phyloP scores from a whole-genome alignment of 1,139 yeast species.

The Hemisphaericaspora subhashii region DNA sequence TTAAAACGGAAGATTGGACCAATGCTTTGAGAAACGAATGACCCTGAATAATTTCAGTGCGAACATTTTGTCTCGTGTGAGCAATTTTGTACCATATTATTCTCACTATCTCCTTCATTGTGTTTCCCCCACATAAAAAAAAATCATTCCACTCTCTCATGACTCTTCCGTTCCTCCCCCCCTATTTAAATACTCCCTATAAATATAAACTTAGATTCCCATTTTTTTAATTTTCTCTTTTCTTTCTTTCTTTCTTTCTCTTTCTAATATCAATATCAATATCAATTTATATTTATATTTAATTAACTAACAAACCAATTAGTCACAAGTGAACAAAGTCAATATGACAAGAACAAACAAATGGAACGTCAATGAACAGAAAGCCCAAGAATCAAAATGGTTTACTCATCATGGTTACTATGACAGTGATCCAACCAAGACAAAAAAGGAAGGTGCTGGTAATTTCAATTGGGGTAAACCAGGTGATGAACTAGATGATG shows the following conservation, averaged over 20 bases:
- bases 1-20: neutral
- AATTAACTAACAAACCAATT: neutral
- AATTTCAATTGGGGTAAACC: constrained; percentile 73
- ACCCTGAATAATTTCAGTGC: too few species aligned
- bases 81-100: too few species aligned
- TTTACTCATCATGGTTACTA: constrained; percentile 72
- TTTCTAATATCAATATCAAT: too few species aligned
- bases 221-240: neutral
- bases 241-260: neutral
- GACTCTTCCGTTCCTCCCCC: neutral
- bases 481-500: constrained; percentile 62
- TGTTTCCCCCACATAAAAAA: neutral
- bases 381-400: constrained; percentile 56
- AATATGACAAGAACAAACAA: constrained; percentile 83
- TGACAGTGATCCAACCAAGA: constrained; percentile 68
- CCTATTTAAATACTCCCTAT: neutral
- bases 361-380: constrained; percentile 66
- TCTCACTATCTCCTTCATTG: too few species aligned
- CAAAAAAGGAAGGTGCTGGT: constrained; percentile 87
- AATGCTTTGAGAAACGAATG: too few species aligned
- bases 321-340: neutral
- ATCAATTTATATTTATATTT: neutral
- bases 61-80: too few species aligned
- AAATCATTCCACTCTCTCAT: neutral
- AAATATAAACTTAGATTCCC: neutral